A percentile compares a stretch with the other conserved stretches of the same genome.
These are phyloP conservation scores for Dipteronia sinensis DNA, from an alignment of 345 rosid genomes.

Conservation along the genomic window DNA sequence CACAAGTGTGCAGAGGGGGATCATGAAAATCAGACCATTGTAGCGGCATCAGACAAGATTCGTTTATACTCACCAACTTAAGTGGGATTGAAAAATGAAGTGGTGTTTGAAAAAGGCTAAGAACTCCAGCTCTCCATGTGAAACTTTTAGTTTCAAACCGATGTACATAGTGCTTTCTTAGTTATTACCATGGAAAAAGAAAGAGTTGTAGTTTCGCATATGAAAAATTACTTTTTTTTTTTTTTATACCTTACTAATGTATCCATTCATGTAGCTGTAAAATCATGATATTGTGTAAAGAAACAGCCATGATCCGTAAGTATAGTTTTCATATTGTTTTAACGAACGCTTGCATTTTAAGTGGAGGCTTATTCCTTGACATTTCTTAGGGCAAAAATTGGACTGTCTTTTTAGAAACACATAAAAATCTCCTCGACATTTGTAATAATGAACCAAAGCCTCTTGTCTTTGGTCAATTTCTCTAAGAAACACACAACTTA, in stretches of 20 bases:
- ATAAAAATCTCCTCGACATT: too few relatives aligned
- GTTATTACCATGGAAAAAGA: neutral
- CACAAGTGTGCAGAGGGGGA: neutral
- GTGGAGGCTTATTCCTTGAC: too few relatives aligned
- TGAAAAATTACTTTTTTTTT: neutral
- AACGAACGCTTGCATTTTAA: too few relatives aligned
- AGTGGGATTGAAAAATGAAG: too few relatives aligned
- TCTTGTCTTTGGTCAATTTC: too few relatives aligned
- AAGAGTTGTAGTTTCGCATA: neutral
- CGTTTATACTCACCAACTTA: neutral
- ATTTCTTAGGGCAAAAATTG: too few relatives aligned
- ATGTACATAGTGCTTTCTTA: neutral
- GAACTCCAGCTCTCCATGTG: neutral
- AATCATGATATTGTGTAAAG: conserved; percentile 10
- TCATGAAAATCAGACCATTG: neutral
- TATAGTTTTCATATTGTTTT: neutral
- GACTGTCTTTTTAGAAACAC: too few relatives aligned
- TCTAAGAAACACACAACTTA: too few relatives aligned
- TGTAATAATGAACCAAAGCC: too few relatives aligned
- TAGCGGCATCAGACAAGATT: neutral
- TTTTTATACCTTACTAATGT: neutral
- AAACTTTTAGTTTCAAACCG: neutral
- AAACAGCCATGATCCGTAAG: neutral
- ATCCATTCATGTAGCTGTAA: neutral
- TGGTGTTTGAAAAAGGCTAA: neutral